Evolutionary conservation across 208 protist species (phyloP).

Genomic region (Trichomonas vaginalis): DNA sequence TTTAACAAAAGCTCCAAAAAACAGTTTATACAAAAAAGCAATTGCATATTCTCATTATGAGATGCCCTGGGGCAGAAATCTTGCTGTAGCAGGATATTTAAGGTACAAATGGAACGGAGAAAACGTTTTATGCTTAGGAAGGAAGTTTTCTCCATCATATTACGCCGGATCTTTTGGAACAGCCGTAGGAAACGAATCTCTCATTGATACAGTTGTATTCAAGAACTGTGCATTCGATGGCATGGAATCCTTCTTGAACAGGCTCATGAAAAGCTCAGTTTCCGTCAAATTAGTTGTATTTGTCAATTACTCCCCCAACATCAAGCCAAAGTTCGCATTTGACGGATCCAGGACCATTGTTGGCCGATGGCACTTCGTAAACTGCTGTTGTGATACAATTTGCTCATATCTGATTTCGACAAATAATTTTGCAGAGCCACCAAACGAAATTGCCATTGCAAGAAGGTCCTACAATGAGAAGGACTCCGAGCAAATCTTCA

Average conservation of each 20-base stretch:
- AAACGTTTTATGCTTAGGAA: not conserved
- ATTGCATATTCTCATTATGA: not conserved
- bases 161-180: not conserved
- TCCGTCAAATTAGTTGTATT: not conserved
- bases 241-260: not conserved
- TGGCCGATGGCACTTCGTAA: not conserved
- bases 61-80: not conserved
- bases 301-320: not conserved
- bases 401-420: not conserved
- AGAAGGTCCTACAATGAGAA: not conserved
- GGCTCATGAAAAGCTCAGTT: not conserved
- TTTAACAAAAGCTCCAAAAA: not conserved
- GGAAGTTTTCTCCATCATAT: not conserved
- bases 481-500: not conserved
- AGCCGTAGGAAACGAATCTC: not conserved
- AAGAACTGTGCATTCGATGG: not conserved
- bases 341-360: not conserved
- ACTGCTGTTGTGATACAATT: not conserved
- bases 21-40: not conserved
- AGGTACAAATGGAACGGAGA: not conserved
- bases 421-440: not conserved
- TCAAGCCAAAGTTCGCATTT: not conserved
- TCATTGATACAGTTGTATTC: not conserved
- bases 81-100: not conserved
- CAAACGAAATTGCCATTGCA: not conserved